A percentile compares a stretch with the other conserved stretches of the same genome.
Evolutionary conservation across 177 flowering plant species (phyloP).

Genomic region (Telopea speciosissima): DNA sequence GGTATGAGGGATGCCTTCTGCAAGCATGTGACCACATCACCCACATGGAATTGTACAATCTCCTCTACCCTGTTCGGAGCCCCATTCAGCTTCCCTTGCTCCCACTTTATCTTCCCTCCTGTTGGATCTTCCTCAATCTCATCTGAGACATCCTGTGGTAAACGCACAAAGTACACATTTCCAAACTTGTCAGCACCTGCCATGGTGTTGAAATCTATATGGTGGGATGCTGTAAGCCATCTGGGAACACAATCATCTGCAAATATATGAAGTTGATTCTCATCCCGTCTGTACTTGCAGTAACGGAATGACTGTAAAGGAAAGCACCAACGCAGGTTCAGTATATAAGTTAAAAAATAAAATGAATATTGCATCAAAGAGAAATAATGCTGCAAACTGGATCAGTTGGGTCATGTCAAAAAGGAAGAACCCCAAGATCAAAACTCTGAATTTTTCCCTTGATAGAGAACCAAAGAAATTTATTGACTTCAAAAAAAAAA

Average conservation of each 20-base stretch:
- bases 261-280: slow-evolving; percentile 94
- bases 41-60: slow-evolving; percentile 94
- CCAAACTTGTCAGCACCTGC: slow-evolving; percentile 99
- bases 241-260: slow-evolving; percentile 95
- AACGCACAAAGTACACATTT: slow-evolving; percentile 82
- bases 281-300: slow-evolving; percentile 97
- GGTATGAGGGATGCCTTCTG: slow-evolving; percentile 98
- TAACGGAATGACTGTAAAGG: slow-evolving; percentile 90
- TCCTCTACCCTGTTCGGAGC: slow-evolving; percentile 98
- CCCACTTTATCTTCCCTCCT: slow-evolving; percentile 99
- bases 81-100: slow-evolving; percentile 96
- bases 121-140: slow-evolving; percentile 99
- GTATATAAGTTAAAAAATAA: neutral
- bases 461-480: too few relatives aligned
- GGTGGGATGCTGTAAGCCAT: slow-evolving; percentile 91
- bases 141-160: slow-evolving; percentile 95
- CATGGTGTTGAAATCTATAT: slow-evolving; percentile 96
- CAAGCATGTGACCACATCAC: slow-evolving; percentile 85
- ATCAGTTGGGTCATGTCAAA: neutral
- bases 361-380: neutral
- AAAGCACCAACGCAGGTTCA: neutral
- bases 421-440: neutral
- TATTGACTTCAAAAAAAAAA: too few relatives aligned
- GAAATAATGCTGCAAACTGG: neutral
- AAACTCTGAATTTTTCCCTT: too few relatives aligned